Base-by-base conservation (phyloP, 2,329 filamentous ascomycete genomes). In the Sclerotinia spermophila region DNA sequence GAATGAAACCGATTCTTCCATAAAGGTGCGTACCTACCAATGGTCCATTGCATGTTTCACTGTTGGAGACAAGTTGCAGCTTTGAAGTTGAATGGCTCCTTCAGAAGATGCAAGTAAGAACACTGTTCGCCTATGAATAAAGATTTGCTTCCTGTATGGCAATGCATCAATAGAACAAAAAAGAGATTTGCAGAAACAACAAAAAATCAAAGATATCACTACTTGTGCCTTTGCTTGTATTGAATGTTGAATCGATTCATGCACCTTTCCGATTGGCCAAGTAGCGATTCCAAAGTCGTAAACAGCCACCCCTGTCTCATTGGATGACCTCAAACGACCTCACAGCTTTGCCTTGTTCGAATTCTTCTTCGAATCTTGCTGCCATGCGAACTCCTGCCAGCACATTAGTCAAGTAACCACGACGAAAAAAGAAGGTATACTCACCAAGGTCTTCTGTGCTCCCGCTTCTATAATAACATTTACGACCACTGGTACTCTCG, bases 401-500 rank as follows among this genome's bases (percentile, higher is more conserved):
- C 65, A 30, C 19, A 38, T 73, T 33, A 73, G 71, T 55, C 40
- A 44, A 42, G 53, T 45, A 8, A 53, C 48, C 33, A 44, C 59
- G 27, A 55, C 17, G 30, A 10, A 30, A 27, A 19, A 11, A 42
- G 3, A 55, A 53, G 1, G 48, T 67, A 15, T n/a, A 74, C 75
- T 74, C 72, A 76, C 78, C 71, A 78, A 69, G 71, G 82, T 82
- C 76, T 82, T 81, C 65, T 81, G 81, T 71, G 81, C 80, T 0
- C 84, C 84, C 42, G 84, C 82, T 74, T 87, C 84, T 71, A 88
- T 84, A 58, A 87, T 82, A 3, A 88, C 81, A 80, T 88, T 88
- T 1, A 88, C 81, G 13, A 88, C 80, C 1, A 83, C 84, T 0
- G 85, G 84, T 19, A 81, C 82, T 44, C 78, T 81, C 15, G 82